Percentiles rank a stretch among this genome's conserved stretches.
These are phyloP conservation scores for Hypoxylon fuscum DNA, from an alignment of 495 filamentous ascomycete species.

Conservation along the genomic window DNA sequence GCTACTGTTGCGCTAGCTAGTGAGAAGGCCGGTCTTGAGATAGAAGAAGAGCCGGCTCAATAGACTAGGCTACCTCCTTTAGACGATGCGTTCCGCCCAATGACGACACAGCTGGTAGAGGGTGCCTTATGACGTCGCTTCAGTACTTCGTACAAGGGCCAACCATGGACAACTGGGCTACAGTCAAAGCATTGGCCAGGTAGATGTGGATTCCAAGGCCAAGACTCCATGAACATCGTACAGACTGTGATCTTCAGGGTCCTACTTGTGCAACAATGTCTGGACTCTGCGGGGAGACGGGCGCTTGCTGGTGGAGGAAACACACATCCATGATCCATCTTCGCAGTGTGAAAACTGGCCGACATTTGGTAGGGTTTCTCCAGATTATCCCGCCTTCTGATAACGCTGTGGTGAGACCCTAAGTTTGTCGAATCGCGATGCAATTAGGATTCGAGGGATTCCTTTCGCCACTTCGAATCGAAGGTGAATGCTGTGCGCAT, in stretches of 20 bases:
- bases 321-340: conserved; percentile 20
- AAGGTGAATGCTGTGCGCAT: conserved; percentile 18
- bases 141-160: conserved; percentile 29
- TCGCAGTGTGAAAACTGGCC: conserved; percentile 20
- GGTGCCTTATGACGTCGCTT: conserved; percentile 37
- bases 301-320: conserved; percentile 20
- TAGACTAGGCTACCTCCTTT: conserved; percentile 12
- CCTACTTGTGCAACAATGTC: conserved; percentile 35
- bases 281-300: conserved; percentile 42
- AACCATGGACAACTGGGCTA: conserved; percentile 1
- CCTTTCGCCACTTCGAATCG: conserved; percentile 31
- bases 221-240: conserved; percentile 41
- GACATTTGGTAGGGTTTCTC: conserved; percentile 25
- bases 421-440: conserved; percentile 30
- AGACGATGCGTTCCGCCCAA: conserved; percentile 36
- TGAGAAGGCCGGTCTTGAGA: conserved; percentile 26
- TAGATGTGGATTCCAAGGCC: conserved; percentile 25
- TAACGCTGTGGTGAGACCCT: conserved; percentile 32
- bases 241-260: conserved; percentile 43
- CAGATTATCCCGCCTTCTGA: conserved; percentile 27
- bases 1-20: conserved; percentile 25
- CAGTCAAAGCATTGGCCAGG: conserved; percentile 34
- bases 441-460: conserved; percentile 34
- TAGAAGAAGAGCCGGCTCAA: conserved; percentile 28
- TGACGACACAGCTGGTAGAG: conserved; percentile 37